Base-by-base conservation (phyloP, 2,329 filamentous ascomycete species). In the Tolypocladium pustulatum region DNA sequence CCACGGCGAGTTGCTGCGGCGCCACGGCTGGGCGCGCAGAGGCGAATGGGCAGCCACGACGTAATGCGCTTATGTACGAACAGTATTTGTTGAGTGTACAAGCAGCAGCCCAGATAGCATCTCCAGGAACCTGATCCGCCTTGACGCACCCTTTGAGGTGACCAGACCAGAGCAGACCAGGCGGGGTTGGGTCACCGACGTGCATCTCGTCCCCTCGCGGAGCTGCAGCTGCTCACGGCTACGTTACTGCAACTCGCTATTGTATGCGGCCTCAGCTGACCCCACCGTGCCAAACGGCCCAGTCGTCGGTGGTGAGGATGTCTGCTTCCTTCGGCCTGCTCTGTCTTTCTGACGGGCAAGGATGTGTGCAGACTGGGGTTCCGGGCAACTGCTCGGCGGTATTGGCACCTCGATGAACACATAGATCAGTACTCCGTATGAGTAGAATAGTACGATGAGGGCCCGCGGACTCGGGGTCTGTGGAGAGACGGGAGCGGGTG, bases 31-130 rank as follows among this genome's bases (percentile, higher is more conserved):
- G 40, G 17, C 40, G 40, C 15, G 2, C 55, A 25, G 57, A 57
- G 58, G 59, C 66, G 66, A 68, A 68, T 68, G 57, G 62, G 58
- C 60, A 59, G 37, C 49, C 57, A 57, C 58, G 63, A 68, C 65
- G 66, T 67, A 68, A 69, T 65, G 62, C 59, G 58, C 66, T 68
- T 63, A 67, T 61, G 62, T 62, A 52, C 27, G 6, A 27, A 1
- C 15, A 4, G 41, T 22, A 46, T 25, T 3, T 27, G 40, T 9
- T 43, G n/a, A 12, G 13, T 15, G 36, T 2, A 15, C 4, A n/a
- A n/a, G 36, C 12, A 9, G 36, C 36, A 4, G 36, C 36, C 36
- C 36, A 12, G 36, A 37, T 37, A 37, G 37, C 37, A 20, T 38
- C 32, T n/a, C n/a, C 32, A 5, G 32, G 32, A 34, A 34, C 9